A percentile compares a stretch with the other conserved stretches of the same genome.
phyloP scores from a whole-genome alignment of 1,284 basidiomycete species.

The Apiotrichum akiyoshidainum region DNA sequence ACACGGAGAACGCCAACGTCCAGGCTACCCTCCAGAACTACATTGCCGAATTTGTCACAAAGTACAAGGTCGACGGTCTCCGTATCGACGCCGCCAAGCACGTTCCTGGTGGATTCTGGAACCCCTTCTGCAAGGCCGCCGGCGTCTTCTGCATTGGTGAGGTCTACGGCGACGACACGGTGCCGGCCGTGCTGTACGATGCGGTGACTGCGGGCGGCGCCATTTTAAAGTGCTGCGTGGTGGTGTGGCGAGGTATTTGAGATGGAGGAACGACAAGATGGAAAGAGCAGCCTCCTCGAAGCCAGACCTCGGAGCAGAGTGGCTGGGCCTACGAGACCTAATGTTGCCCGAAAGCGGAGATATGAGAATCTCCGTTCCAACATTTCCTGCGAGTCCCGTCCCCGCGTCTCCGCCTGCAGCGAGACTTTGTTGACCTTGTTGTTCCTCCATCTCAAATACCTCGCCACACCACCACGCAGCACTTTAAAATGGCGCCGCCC shows the following conservation, averaged over 20 bases:
- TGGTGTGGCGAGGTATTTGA: background rate
- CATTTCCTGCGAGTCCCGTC: background rate
- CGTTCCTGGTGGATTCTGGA: constrained; percentile 45
- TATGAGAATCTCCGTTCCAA: constrained; percentile 1
- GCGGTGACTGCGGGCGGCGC: constrained; percentile 14
- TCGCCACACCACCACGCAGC: background rate
- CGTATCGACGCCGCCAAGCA: constrained; percentile 76
- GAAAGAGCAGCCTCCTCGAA: background rate
- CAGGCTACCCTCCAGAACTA: constrained; percentile 60
- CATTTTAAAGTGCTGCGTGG: constrained; percentile 3
- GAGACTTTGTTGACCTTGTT: background rate
- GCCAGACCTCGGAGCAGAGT: too few relatives aligned
- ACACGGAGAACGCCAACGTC: constrained; percentile 64
- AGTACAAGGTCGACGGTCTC: constrained; percentile 62
- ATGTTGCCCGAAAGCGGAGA: background rate
- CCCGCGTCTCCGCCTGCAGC: background rate
- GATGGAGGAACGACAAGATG: background rate
- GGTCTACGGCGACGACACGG: constrained; percentile 60
- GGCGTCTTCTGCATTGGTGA: constrained; percentile 82
- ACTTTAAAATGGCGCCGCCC: constrained; percentile 8
- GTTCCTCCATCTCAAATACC: background rate
- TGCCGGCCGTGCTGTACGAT: constrained; percentile 41
- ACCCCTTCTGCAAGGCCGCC: constrained; percentile 61
- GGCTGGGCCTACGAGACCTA: too few relatives aligned
- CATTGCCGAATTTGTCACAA: constrained; percentile 61